Percentiles rank a stretch among this genome's conserved stretches.
Conservation (phyloP, 208 protist species). For the Crithidia bombi region DNA sequence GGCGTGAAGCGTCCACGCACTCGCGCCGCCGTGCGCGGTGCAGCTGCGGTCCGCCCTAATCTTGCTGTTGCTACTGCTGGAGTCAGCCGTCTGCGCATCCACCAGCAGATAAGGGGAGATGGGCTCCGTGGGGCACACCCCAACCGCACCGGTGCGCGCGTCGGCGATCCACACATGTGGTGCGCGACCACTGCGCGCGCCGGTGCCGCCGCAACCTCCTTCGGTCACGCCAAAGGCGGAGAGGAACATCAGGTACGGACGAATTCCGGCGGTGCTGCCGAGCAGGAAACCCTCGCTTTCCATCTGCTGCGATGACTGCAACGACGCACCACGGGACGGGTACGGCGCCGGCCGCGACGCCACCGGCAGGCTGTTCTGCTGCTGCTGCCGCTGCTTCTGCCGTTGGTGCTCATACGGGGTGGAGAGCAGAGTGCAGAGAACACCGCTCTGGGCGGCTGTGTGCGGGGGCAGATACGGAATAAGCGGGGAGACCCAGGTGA, state of each 20-base stretch:
- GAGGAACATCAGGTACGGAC: slow-evolving; percentile 61
- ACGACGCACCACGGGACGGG: slow-evolving; percentile 9
- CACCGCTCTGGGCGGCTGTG: slow-evolving; percentile 18
- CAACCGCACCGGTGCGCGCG: slow-evolving; percentile 62
- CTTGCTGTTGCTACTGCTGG: background rate
- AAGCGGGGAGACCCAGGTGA: slow-evolving; percentile 65
- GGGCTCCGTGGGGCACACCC: slow-evolving; percentile 38
- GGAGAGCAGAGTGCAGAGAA: slow-evolving; percentile 35
- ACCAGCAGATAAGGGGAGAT: slow-evolving; percentile 30
- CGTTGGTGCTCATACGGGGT: slow-evolving; percentile 11
- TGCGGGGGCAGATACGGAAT: slow-evolving; percentile 62
- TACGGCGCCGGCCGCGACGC: slow-evolving; percentile 13
- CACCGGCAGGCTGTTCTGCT: slow-evolving; percentile 3
- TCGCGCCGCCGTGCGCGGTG: slow-evolving; percentile 2
- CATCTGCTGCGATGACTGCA: slow-evolving; percentile 7
- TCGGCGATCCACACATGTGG: slow-evolving; percentile 70
- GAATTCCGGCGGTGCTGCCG: slow-evolving; percentile 64
- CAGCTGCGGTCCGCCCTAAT: slow-evolving; percentile 2
- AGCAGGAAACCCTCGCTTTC: slow-evolving; percentile 52
- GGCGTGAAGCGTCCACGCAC: slow-evolving; percentile 12
- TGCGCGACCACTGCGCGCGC: slow-evolving; percentile 12
- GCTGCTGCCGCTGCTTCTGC: slow-evolving; percentile 8
- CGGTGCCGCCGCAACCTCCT: background rate
- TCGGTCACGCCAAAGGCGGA: slow-evolving; percentile 9
- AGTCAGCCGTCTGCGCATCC: background rate